Evolutionary conservation across 1,284 basidiomycete genomes (phyloP).

Genomic region (Cutaneotrichosporon sp.): DNA sequence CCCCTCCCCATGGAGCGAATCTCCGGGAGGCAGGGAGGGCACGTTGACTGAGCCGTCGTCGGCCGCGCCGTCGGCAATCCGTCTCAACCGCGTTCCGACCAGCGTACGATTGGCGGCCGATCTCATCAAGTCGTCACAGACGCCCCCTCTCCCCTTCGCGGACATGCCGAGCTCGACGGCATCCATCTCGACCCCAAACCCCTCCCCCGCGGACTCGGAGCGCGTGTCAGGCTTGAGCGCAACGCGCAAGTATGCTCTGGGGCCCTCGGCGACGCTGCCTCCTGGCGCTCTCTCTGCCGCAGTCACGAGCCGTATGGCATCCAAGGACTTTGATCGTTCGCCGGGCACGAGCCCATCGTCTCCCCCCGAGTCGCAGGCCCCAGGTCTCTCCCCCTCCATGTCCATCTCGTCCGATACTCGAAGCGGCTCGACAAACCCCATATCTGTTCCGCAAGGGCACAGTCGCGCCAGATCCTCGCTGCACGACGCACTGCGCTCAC

Average conservation of each 20-base stretch:
- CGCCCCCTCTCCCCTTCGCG: conserved; percentile 17
- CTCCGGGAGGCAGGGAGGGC: conserved; percentile 21
- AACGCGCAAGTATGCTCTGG: conserved; percentile 12
- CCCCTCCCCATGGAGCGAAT: conserved; percentile 50
- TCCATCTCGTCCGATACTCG: conserved; percentile 6
- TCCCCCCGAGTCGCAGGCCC: not conserved
- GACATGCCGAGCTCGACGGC: conserved; percentile 23
- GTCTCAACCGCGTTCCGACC: conserved; percentile 59
- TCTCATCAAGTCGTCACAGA: conserved; percentile 43
- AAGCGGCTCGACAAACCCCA: not conserved
- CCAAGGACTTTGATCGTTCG: not conserved
- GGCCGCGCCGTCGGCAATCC: conserved; percentile 51
- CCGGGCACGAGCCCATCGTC: conserved; percentile 11
- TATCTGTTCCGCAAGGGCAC: conserved; percentile 7
- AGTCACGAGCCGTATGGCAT: not conserved
- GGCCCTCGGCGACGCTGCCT: conserved; percentile 15
- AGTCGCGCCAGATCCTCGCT: conserved; percentile 8
- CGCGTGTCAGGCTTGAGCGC: not conserved
- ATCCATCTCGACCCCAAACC: conserved; percentile 38
- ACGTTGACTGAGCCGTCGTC: conserved; percentile 31
- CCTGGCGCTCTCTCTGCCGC: conserved; percentile 5
- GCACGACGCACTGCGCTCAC: not conserved
- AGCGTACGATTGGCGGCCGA: conserved; percentile 58
- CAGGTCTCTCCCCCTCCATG: not conserved
- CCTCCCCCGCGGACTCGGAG: conserved; percentile 28